These are phyloP conservation scores for Panicum miliaceum DNA, from an alignment of 176 grass and related monocot genomes.

Conservation along the genomic window DNA sequence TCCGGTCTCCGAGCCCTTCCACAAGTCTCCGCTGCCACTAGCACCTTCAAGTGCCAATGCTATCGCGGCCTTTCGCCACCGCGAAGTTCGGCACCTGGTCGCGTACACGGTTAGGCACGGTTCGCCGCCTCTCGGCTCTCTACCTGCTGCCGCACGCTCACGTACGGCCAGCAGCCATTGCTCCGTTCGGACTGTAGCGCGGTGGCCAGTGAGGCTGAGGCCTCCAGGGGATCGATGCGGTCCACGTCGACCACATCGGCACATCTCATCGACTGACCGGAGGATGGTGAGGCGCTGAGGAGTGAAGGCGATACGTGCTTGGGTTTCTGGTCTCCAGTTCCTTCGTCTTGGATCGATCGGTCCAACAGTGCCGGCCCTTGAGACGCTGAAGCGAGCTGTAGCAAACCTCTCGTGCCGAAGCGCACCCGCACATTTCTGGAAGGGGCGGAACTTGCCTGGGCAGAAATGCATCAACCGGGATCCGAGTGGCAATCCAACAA, in stretches of 20 bases:
- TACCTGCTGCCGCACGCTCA: no score
- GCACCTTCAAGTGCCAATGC: background rate
- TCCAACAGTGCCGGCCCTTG: background rate
- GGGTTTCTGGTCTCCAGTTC: background rate
- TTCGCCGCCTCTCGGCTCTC: background rate
- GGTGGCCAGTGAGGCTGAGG: background rate
- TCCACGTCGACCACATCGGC: background rate
- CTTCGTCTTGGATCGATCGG: background rate
- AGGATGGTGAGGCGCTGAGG: background rate
- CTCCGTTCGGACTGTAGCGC: background rate
- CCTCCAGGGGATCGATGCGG: background rate
- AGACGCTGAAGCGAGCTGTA: background rate
- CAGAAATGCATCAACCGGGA: no score
- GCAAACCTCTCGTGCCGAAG: background rate
- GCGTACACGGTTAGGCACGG: background rate
- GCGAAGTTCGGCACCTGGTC: background rate
- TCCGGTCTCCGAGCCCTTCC: background rate
- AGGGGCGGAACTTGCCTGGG: no score
- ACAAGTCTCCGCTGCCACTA: background rate
- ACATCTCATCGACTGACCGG: background rate
- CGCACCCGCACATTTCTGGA: slow-evolving; percentile 25
- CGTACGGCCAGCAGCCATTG: background rate
- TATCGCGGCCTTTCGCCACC: background rate
- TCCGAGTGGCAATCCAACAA: background rate
- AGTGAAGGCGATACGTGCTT: background rate